Evolutionary conservation across 2,329 filamentous ascomycete species (phyloP).

Genomic region (Pseudogymnoascus destructans): DNA sequence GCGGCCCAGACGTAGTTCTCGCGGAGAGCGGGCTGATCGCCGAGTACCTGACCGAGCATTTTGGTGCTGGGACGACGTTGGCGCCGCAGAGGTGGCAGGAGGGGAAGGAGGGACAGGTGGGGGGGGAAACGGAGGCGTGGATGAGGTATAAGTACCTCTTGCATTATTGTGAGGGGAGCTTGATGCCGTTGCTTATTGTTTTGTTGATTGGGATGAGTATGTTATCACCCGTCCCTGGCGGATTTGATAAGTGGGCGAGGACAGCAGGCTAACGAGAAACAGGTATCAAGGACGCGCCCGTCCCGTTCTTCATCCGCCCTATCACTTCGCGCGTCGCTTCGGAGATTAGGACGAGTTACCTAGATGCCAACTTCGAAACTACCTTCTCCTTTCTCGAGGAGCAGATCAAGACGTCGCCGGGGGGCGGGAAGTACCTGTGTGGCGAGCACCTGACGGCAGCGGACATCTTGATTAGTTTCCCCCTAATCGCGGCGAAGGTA

Average conservation of each 20-base stretch:
- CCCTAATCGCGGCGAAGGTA: slow-evolving; percentile 32
- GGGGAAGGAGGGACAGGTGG: slow-evolving; percentile 42
- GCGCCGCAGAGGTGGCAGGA: slow-evolving; percentile 42
- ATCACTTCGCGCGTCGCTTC: slow-evolving; percentile 42
- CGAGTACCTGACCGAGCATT: slow-evolving; percentile 67
- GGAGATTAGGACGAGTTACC: slow-evolving; percentile 32
- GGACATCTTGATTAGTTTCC: slow-evolving; percentile 40
- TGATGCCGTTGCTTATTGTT: slow-evolving; percentile 61
- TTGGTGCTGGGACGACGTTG: slow-evolving; percentile 33
- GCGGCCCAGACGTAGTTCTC: slow-evolving; percentile 43
- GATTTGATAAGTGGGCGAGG: background rate
- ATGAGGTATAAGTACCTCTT: slow-evolving; percentile 54
- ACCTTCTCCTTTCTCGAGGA: slow-evolving; percentile 39
- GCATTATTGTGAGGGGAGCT: slow-evolving; percentile 73
- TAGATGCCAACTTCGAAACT: slow-evolving; percentile 34
- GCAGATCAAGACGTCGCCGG: slow-evolving; percentile 34
- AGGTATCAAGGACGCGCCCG: slow-evolving; percentile 41
- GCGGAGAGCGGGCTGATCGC: slow-evolving; percentile 73
- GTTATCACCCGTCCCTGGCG: slow-evolving; percentile 19
- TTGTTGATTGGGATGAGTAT: slow-evolving; percentile 43
- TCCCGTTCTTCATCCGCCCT: slow-evolving; percentile 58
- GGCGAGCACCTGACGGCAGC: slow-evolving; percentile 35
- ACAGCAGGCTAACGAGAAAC: background rate
- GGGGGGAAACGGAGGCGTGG: slow-evolving; percentile 48
- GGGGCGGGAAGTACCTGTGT: slow-evolving; percentile 37